phyloP scores from a whole-genome alignment of 805 yeast genomes.

The Hanseniaspora thailandica region DNA sequence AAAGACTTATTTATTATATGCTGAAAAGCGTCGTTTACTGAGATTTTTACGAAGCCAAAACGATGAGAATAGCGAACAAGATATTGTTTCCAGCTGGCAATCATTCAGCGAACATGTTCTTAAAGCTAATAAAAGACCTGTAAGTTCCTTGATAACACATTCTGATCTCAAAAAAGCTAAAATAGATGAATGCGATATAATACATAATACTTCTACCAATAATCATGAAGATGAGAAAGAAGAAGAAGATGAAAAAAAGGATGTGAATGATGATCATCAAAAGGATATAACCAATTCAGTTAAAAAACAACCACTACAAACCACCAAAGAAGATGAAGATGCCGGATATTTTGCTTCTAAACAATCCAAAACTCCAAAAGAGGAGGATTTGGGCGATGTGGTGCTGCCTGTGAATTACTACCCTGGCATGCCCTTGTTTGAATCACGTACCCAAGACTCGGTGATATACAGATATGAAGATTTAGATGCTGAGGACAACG shows the following conservation, averaged over 20 bases:
- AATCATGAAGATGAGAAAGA: too few species aligned
- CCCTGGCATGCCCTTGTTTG: neutral
- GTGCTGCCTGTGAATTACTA: constrained; percentile 10
- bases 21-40: neutral
- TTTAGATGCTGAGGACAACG: constrained; percentile 64
- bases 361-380: neutral
- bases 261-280: neutral
- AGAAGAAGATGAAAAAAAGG: too few species aligned
- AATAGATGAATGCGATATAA: neutral
- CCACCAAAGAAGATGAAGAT: neutral
- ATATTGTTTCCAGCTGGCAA: neutral
- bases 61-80: neutral
- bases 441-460: constrained; percentile 1
- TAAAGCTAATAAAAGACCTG: neutral
- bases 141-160: constrained; percentile 1
- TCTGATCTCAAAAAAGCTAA: constrained; percentile 4
- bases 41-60: neutral
- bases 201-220: too few species aligned
- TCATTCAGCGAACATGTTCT: neutral
- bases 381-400: neutral
- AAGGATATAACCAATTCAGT: neutral
- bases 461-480: constrained; percentile 50
- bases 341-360: neutral
- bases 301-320: neutral
- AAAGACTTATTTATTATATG: neutral